Evolutionary conservation across 139 green algal genomes (phyloP).

Genomic region (Astrephomene gubernaculifera): DNA sequence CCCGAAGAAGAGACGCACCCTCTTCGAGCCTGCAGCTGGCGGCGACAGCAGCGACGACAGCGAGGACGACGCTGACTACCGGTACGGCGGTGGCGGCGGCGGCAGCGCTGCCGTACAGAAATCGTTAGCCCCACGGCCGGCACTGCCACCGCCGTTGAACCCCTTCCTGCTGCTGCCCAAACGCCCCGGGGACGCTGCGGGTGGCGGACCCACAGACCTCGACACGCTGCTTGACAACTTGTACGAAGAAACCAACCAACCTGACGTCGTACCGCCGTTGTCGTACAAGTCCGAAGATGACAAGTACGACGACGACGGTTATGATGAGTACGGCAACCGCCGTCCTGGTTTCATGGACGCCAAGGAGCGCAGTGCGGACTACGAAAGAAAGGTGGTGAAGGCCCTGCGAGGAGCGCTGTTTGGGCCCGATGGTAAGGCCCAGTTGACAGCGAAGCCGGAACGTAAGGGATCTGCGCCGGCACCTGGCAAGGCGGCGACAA

Average conservation of each 20-base stretch:
- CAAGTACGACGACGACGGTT: conserved; percentile 20
- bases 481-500: no score
- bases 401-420: conserved; percentile 12
- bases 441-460: neutral
- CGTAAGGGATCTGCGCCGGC: no score
- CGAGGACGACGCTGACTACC: neutral
- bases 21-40: neutral
- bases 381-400: neutral
- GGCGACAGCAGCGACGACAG: conserved; percentile 4
- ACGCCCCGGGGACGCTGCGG: neutral
- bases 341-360: neutral
- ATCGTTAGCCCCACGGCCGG: neutral
- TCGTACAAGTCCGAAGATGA: neutral
- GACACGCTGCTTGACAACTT: conserved; percentile 7
- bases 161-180: conserved; percentile 19
- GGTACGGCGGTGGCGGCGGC: neutral
- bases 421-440: no score
- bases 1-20: conserved; percentile 28
- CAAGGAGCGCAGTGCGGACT: neutral
- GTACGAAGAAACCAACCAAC: neutral
- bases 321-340: conserved; percentile 37
- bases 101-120: neutral
- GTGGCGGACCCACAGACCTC: neutral
- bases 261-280: neutral
- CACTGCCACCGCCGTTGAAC: neutral